Evolutionary conservation across 176 grass and related monocot genomes (phyloP), one percentile per base, ranked within the genome.

Genomic region (Rhipidocladum racemiflorum): DNA sequence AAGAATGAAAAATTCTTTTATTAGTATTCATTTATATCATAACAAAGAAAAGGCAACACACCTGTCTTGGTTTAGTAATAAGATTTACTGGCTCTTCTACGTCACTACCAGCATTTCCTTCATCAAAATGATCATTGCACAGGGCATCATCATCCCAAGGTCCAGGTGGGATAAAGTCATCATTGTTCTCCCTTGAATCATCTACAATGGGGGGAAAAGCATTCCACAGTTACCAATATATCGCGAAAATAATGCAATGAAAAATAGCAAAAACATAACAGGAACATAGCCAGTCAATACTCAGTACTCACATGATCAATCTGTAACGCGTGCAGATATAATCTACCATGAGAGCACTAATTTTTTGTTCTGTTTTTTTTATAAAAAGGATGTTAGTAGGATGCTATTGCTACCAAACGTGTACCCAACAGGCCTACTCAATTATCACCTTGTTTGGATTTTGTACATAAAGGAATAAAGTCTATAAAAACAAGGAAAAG

Each of bases 1-100:
- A 75, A 38, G 28, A 56, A 56, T 8, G 38, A 1, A 70, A 42
- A 45, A 2, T 45, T 45, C 43, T 45, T 45, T 45, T 45, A 45
- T 45, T 45, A 45, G 3, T 45, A 45, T 45, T 45, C 3, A 45
- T 45, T 45, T 2, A 45, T 45, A 45, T 45, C 43, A 45, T 45
- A 45, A 14, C 30, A 20, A 27, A 30, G 8, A 65, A 32, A 61
- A 74, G 44, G 81, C 34, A 21, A 51, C 60, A 62, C 71, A 98
- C 95, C 90, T 98, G 92, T 72, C 95, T 94, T 28, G 92, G 95
- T 80, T 93, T 89, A 82, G 77, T 35, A 59, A 95, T 83, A 74
- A 98, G 90, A 79, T 74, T 89, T 29, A 89, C 90, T 76, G 82
- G 72, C 34, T 93, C 92, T 68, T 88, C 89, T 75, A 74, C 65